Conservation (phyloP, 2,329 filamentous ascomycete species). For the Phialemonium atrogriseum region DNA sequence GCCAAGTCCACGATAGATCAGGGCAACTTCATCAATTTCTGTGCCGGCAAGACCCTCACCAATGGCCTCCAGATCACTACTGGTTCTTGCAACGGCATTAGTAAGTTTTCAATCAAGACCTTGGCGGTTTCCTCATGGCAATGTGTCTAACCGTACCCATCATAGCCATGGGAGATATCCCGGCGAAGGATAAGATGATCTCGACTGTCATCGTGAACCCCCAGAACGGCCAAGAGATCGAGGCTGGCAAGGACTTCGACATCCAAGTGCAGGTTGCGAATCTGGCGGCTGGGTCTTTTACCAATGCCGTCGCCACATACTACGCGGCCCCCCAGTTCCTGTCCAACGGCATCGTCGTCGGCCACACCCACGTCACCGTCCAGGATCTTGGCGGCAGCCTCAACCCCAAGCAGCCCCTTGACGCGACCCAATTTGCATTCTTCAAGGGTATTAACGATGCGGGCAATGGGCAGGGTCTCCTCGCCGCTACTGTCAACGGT, state of each 20-base stretch:
- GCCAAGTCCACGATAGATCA: conserved; percentile 25
- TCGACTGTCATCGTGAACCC: conserved; percentile 44
- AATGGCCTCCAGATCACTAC: conserved; percentile 41
- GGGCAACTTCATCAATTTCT: conserved; percentile 55
- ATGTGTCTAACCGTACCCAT: neutral
- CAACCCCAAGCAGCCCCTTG: conserved; percentile 26
- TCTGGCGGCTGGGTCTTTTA: conserved; percentile 41
- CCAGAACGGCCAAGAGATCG: conserved; percentile 28
- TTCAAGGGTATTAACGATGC: conserved; percentile 51
- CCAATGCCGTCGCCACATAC: conserved; percentile 43
- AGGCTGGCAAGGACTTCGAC: conserved; percentile 32
- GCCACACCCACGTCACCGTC: conserved; percentile 43
- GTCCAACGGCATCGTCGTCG: conserved; percentile 28
- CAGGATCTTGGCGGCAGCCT: conserved; percentile 31
- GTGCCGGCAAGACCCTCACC: conserved; percentile 42
- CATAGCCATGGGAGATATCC: conserved; percentile 46
- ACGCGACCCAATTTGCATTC: conserved; percentile 36
- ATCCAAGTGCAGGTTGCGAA: conserved; percentile 39
- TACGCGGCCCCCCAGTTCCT: conserved; percentile 47
- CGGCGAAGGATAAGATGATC: conserved; percentile 41
- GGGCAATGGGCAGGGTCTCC: conserved; percentile 35
- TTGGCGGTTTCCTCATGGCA: neutral
- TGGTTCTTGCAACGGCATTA: conserved; percentile 48
- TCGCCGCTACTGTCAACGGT: conserved; percentile 32
- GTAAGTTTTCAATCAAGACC: neutral